These are phyloP conservation scores for Moniliophthora roreri DNA, from an alignment of 1,284 basidiomycete species.

Conservation along the genomic window DNA sequence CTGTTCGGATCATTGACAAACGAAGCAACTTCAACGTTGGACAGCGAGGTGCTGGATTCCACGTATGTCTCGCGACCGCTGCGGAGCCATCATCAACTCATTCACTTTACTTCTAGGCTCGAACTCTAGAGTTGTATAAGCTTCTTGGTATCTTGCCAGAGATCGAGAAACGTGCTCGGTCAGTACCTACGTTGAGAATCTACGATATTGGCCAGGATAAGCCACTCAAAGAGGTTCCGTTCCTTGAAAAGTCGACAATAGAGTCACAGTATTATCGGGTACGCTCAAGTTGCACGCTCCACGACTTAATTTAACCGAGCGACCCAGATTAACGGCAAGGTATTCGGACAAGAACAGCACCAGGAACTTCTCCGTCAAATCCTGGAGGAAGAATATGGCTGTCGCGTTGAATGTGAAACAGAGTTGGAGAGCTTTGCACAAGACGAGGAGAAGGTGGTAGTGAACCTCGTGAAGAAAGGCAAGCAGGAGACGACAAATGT, in stretches of 20 bases:
- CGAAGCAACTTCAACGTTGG: conserved; percentile 13
- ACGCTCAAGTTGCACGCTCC: too few species aligned
- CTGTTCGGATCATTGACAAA: conserved; percentile 20
- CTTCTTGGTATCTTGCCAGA: conserved; percentile 15
- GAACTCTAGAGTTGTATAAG: conserved; percentile 19
- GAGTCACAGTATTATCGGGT: not conserved
- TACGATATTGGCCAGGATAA: not conserved
- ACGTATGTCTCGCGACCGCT: not conserved
- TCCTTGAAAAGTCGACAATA: not conserved
- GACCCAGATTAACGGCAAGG: conserved; percentile 11
- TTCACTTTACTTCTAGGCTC: conserved; percentile 3
- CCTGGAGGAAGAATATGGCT: conserved; percentile 27
- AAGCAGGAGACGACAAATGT: conserved; percentile 9
- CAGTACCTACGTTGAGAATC: not conserved
- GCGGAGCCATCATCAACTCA: not conserved
- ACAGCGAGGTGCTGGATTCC: conserved; percentile 17
- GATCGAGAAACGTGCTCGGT: conserved; percentile 3
- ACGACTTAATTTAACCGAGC: conserved; percentile 26
- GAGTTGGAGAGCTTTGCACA: conserved; percentile 38
- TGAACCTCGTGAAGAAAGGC: conserved; percentile 27
- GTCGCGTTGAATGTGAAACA: conserved; percentile 35
- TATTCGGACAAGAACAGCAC: conserved; percentile 38
- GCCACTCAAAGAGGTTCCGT: not conserved
- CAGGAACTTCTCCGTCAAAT: conserved; percentile 34
- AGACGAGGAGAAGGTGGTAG: conserved; percentile 29